Conservation (phyloP, 768 basidiomycete species). For the Mycena filopes region DNA sequence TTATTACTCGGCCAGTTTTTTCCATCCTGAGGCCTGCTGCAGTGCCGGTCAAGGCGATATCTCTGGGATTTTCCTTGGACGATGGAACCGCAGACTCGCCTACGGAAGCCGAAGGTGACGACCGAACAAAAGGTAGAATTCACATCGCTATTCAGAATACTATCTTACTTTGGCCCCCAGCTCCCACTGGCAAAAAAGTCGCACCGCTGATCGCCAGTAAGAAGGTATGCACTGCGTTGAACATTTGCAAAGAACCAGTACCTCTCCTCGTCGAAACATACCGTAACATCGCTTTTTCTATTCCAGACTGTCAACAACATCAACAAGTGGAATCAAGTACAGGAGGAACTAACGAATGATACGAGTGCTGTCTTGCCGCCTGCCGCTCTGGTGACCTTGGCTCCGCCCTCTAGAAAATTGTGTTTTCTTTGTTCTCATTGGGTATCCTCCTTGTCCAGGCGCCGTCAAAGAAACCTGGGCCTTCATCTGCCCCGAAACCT, state of each 20-base stretch:
- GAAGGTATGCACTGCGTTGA: slow-evolving; percentile 69
- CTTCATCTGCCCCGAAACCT: slow-evolving; percentile 33
- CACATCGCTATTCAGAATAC: background rate
- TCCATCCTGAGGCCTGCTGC: slow-evolving; percentile 18
- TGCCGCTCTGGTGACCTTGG: slow-evolving; percentile 49
- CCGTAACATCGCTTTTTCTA: background rate
- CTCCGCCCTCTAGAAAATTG: slow-evolving; percentile 36
- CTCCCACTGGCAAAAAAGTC: slow-evolving; percentile 56
- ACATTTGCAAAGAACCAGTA: background rate
- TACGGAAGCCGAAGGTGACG: slow-evolving; percentile 53
- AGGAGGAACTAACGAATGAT: slow-evolving; percentile 80
- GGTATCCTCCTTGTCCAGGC: slow-evolving; percentile 42
- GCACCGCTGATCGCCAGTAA: slow-evolving; percentile 86
- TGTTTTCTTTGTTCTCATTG: slow-evolving; percentile 40
- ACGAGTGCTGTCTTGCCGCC: slow-evolving; percentile 38
- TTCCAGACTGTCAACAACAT: slow-evolving; percentile 88
- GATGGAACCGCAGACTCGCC: slow-evolving; percentile 57
- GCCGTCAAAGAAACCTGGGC: slow-evolving; percentile 35
- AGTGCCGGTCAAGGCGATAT: slow-evolving; percentile 49
- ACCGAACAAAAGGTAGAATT: slow-evolving; percentile 44
- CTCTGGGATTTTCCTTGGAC: slow-evolving; percentile 76
- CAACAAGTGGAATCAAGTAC: slow-evolving; percentile 96
- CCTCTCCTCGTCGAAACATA: slow-evolving; percentile 2
- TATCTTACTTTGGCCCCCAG: background rate
- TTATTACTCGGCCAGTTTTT: background rate